Evolutionary conservation across 1,139 yeast species (phyloP).

Genomic region (Suhomyces terraborum): DNA sequence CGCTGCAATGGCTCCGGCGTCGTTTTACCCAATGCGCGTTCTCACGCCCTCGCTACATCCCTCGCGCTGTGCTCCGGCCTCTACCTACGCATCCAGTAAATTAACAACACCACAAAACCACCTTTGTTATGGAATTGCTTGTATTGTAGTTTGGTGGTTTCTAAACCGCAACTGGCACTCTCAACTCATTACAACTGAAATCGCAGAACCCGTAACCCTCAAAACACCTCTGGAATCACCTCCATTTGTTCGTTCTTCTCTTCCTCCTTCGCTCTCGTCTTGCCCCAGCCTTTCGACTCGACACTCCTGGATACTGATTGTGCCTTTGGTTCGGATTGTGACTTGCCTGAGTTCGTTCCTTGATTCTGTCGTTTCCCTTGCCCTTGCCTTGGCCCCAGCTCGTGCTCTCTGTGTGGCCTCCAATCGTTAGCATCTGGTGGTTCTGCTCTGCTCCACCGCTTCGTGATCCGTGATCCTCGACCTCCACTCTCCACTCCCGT

Average conservation of each 20-base stretch:
- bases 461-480: constrained; percentile 1
- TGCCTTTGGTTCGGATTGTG: no score
- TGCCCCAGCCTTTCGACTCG: no score
- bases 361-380: not conserved
- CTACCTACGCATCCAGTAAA: constrained; percentile 12
- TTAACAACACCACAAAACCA: constrained; percentile 16
- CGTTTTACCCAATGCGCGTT: constrained; percentile 1
- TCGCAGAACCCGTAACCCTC: constrained; percentile 6
- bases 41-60: constrained; percentile 5
- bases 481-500: constrained; percentile 3
- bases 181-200: constrained; percentile 9
- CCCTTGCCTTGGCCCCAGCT: not conserved
- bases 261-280: not conserved
- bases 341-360: not conserved
- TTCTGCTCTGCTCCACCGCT: not conserved
- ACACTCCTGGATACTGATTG: no score
- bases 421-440: not conserved
- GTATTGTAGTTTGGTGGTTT: constrained; percentile 11
- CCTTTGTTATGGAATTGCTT: constrained; percentile 13
- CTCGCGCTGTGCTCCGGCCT: constrained; percentile 3
- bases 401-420: not conserved
- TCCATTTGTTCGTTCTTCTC: constrained; percentile 1
- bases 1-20: no score
- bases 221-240: constrained; percentile 1
- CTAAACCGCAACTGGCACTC: constrained; percentile 11